Base-by-base conservation (phyloP, 1,284 basidiomycete species). In the Fomes fomentarius region DNA sequence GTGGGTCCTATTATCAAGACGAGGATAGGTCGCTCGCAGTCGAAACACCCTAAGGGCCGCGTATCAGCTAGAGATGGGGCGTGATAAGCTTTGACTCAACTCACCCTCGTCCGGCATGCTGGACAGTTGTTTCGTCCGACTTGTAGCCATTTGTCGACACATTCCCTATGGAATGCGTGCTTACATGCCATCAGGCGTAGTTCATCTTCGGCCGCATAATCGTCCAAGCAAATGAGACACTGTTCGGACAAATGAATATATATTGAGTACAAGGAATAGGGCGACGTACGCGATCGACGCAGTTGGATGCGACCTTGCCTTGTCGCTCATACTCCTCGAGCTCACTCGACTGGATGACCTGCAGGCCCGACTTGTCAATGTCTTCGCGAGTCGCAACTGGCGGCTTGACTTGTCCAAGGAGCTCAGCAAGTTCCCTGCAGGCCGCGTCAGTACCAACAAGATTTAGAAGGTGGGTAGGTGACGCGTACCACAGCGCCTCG, bases 61-160 rank as follows among this genome's bases (percentile, higher is more conserved):
- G 43, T 22, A n/a, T 30, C 7, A 25, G 14, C 22, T n/a, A n/a
- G n/a, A n/a, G 31, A 19, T 12, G 14, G 37, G 19, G 12, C 8
- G 41, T 33, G 14, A 4, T 22, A 10, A 24, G n/a, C 28, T 33
- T 45, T 26, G 25, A 15, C 15, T 25, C 19, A 21, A 9, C 77
- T 37, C 54, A 86, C 87, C 74, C 79, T 84, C 30, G 84, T 79
- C 37, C 90, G 84, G 72, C 92, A 96, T n/a, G 91, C 91, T 15
- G 94, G 94, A 67, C 94, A 96, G 57, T 91, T 92, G 68, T 96
- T 96, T 50, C 85, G 80, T 4, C 93, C 93, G 12, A 82, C 85
- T 70, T 89, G 83, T 37, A 96, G 75, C 94, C 94, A 96, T 57
- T 78, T 83, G 71, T 96, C 94, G 8, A 96, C 92, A 63, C 94